Evolutionary conservation across 805 yeast genomes (phyloP).

Genomic region (Phaffomyces opuntiae): DNA sequence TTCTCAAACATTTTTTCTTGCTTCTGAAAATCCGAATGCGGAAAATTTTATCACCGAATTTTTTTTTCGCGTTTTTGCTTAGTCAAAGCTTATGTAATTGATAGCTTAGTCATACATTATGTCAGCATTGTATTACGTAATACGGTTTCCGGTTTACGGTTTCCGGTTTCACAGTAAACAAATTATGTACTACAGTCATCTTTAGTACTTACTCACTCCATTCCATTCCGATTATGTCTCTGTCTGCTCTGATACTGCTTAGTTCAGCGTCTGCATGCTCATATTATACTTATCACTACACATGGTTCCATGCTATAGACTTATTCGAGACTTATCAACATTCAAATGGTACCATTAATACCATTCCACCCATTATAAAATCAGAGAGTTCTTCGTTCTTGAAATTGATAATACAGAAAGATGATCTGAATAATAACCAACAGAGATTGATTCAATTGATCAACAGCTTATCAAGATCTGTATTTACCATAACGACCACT

Average conservation of each 20-base stretch:
- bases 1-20: too few species aligned
- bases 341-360: neutral
- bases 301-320: conserved; percentile 16
- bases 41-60: too few species aligned
- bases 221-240: neutral
- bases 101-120: too few species aligned
- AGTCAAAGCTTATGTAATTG: too few species aligned
- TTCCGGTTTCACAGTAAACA: too few species aligned
- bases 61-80: too few species aligned
- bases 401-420: conserved; percentile 5
- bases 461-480: conserved; percentile 11
- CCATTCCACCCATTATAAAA: neutral
- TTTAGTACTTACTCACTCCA: too few species aligned
- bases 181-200: too few species aligned
- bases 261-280: conserved; percentile 5
- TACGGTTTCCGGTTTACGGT: too few species aligned
- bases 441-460: neutral
- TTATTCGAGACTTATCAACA: conserved; percentile 15
- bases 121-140: too few species aligned
- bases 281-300: conserved; percentile 13
- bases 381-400: conserved; percentile 7
- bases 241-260: neutral
- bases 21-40: too few species aligned
- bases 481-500: conserved; percentile 16
- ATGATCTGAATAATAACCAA: neutral